These are phyloP conservation scores for Penicillium cataractarum DNA, from an alignment of 495 filamentous ascomycete genomes.

Conservation along the genomic window DNA sequence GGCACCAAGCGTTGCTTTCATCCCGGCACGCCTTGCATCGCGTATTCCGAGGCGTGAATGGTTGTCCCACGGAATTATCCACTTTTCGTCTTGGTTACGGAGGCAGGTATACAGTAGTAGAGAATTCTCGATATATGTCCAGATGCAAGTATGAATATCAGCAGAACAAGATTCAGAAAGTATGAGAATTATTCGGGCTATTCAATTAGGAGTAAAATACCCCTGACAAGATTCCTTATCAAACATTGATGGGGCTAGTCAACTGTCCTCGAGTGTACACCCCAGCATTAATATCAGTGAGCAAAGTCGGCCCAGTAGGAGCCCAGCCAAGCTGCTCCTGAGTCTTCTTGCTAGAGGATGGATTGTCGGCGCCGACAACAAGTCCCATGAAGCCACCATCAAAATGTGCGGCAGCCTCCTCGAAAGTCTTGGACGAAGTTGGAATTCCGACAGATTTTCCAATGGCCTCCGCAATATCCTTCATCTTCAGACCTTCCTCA, in stretches of 20 bases:
- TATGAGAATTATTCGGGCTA: no score
- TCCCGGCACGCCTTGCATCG: neutral
- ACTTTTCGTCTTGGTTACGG: no score
- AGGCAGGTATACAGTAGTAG: no score
- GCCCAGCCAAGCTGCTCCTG: conserved; percentile 45
- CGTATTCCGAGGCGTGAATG: no score
- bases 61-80: no score
- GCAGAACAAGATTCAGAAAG: no score
- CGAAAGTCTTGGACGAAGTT: conserved; percentile 27
- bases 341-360: conserved; percentile 46
- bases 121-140: no score
- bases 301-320: conserved; percentile 29
- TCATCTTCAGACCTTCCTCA: conserved; percentile 41
- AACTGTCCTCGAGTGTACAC: conserved; percentile 20
- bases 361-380: conserved; percentile 35
- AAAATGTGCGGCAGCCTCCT: conserved; percentile 38
- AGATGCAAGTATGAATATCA: no score
- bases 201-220: neutral
- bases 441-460: conserved; percentile 37
- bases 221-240: neutral
- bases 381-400: conserved; percentile 31
- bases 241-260: neutral
- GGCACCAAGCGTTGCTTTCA: neutral
- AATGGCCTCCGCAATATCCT: conserved; percentile 45
- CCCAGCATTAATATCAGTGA: conserved; percentile 42